Base-by-base conservation (phyloP, 495 filamentous ascomycete genomes). In the Tuber brumale region DNA sequence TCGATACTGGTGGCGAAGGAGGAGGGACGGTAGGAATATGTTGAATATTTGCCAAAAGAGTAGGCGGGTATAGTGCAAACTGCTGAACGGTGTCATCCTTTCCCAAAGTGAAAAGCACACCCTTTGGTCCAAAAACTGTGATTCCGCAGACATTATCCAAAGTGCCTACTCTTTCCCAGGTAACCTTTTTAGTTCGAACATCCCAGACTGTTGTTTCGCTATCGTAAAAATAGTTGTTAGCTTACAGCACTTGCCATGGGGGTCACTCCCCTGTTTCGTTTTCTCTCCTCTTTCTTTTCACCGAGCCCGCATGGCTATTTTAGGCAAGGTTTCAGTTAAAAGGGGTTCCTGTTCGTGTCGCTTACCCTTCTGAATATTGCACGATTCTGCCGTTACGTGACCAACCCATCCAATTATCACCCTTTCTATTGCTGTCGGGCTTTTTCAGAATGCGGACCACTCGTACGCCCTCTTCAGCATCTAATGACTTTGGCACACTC, bases 351-450 rank as follows among this genome's bases (percentile, higher is more conserved):
- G 70, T 37, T 70, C 74, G 76, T 61, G 48, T n/a, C 77, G 88
- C 93, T 86, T 85, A 97, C 95, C 92, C 90, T 85, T 97, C 94
- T 12, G 94, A 89, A 85, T 90, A 95, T 85, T 99, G 95, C 72
- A 99, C 88, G 77, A 99, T 94, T 79, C 93, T 91, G 42, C 95
- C 95, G 86, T 97, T 97, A 86, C 97, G 98, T 5, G 96, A 98
- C 95, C 95, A 99, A 39, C 89, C 92, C 87, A 97, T 92, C 95
- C 95, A 99, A 83, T 97, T 97, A 31, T 92, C 92, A 16, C 94
- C 94, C 19, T 90, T 85, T 44, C 89, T 86, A 72, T 88, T 92
- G 77, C 89, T 89, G 78, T 97, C 94, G 8, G 89, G 89, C 80
- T 91, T 87, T 85, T 94, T 97, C 71, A 99, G 85, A 7, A 96